phyloP scores from a whole-genome alignment of 163 green algal genomes.

The Volvox carteri region DNA sequence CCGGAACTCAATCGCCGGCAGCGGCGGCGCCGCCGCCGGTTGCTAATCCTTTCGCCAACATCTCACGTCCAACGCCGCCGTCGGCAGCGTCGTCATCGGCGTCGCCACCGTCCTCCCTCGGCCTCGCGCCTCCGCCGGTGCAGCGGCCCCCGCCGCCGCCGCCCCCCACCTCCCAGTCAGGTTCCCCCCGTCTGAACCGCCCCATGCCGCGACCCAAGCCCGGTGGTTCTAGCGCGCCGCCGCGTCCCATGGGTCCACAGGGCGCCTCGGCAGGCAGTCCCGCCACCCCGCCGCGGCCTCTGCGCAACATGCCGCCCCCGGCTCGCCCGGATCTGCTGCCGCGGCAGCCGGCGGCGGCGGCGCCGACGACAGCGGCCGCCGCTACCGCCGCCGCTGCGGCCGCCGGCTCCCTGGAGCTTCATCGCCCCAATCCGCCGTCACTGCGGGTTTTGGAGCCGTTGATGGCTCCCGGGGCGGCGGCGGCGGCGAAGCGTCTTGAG shows the following conservation, averaged over 20 bases:
- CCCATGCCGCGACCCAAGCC: neutral
- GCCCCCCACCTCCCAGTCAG: neutral
- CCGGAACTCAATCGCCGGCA: neutral
- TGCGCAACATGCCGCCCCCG: neutral
- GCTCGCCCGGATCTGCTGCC: conserved; percentile 8
- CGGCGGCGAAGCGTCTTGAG: neutral
- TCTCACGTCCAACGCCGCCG: neutral
- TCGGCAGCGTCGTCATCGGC: neutral
- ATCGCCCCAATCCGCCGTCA: conserved; percentile 51
- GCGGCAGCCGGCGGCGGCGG: neutral
- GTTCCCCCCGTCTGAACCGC: neutral
- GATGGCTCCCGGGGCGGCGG: conserved; percentile 26
- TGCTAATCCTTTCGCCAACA: conserved; percentile 24
- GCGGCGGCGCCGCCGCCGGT: conserved; percentile 5
- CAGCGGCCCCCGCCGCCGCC: neutral
- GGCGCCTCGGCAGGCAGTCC: neutral
- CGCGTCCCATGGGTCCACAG: neutral
- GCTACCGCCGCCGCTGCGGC: conserved; percentile 9
- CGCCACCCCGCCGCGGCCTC: neutral
- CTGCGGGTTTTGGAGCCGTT: conserved; percentile 64
- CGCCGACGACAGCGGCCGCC: conserved; percentile 15
- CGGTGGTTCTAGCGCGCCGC: neutral
- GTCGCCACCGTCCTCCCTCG: neutral
- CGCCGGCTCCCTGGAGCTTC: neutral
- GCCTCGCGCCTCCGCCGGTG: neutral